These are phyloP conservation scores for Cytospora piceae DNA, from an alignment of 2,329 filamentous ascomycete genomes.

Conservation along the genomic window DNA sequence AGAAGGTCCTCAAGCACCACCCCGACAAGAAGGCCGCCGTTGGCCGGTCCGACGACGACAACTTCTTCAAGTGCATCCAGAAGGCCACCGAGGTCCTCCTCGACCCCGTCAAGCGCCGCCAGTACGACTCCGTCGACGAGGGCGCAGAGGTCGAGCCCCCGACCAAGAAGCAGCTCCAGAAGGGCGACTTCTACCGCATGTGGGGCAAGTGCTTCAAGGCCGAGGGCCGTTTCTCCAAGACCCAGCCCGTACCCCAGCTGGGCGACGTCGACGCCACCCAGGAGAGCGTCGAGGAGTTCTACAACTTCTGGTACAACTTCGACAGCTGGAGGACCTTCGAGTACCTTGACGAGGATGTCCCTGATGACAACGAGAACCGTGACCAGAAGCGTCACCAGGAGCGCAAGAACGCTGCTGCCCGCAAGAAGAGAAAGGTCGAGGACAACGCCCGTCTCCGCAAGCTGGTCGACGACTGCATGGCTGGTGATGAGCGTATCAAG, in stretches of 20 bases:
- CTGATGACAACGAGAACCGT: constrained; percentile 97
- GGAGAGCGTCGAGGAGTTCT: constrained; percentile 91
- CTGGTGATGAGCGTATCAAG: constrained; percentile 94
- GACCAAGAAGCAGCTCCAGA: constrained; percentile 84
- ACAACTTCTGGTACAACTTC: constrained; percentile 99
- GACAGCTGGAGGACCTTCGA: constrained; percentile 98
- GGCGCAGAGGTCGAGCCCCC: constrained; percentile 90
- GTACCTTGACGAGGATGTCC: constrained; percentile 98
- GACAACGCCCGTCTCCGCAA: constrained; percentile 90
- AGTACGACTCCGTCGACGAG: constrained; percentile 97
- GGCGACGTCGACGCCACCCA: constrained; percentile 83
- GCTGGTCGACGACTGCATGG: constrained; percentile 83
- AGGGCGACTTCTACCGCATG: constrained; percentile 81
- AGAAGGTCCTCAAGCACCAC: constrained; percentile 99
- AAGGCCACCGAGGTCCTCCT: constrained; percentile 93
- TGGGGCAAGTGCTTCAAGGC: constrained; percentile 90
- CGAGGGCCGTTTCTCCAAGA: constrained; percentile 90
- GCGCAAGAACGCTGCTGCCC: constrained; percentile 95
- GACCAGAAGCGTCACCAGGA: constrained; percentile 99
- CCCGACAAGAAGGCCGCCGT: constrained; percentile 97
- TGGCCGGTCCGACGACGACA: constrained; percentile 87
- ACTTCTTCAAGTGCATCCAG: constrained; percentile 99
- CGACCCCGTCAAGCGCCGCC: constrained; percentile 88
- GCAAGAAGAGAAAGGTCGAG: constrained; percentile 99
- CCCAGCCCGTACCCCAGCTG: constrained; percentile 83